phyloP scores from a whole-genome alignment of 306 rosid genomes.

The barrel medic (Medicago truncatula) region DNA sequence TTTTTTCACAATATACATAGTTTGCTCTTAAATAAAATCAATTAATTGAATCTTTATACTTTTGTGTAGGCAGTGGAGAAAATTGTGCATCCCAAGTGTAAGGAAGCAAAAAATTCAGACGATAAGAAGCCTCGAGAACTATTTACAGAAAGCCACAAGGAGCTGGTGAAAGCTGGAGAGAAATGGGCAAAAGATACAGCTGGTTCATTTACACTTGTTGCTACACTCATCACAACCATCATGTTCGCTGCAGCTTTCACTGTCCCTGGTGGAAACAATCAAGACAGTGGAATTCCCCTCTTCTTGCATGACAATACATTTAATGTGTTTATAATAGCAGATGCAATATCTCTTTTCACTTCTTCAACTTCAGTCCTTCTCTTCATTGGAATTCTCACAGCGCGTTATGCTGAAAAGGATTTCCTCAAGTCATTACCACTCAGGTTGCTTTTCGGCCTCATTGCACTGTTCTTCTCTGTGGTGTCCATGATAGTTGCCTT shows the following conservation, averaged over 20 bases:
- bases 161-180: not conserved
- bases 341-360: slow-evolving; percentile 11
- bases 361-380: slow-evolving; percentile 3
- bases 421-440: not conserved
- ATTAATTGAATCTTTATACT: no score
- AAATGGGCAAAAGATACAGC: slow-evolving; percentile 27
- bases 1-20: no score
- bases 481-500: not conserved
- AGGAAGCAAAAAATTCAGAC: not conserved
- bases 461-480: not conserved
- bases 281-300: not conserved
- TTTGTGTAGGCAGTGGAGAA: not conserved
- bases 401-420: not conserved
- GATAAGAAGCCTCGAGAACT: not conserved
- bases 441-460: not conserved
- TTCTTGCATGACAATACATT: not conserved
- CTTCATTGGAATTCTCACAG: slow-evolving; percentile 7
- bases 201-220: not conserved
- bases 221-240: slow-evolving; percentile 2
- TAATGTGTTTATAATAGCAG: not conserved
- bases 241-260: slow-evolving; percentile 17
- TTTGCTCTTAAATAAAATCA: no score
- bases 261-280: not conserved
- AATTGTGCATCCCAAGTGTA: slow-evolving; percentile 26
- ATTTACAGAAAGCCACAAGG: slow-evolving; percentile 15